A percentile compares a stretch with the other conserved stretches of the same genome.
phyloP scores from a whole-genome alignment of 2,329 filamentous ascomycete genomes.

The Gaeumannomyces sp. region DNA sequence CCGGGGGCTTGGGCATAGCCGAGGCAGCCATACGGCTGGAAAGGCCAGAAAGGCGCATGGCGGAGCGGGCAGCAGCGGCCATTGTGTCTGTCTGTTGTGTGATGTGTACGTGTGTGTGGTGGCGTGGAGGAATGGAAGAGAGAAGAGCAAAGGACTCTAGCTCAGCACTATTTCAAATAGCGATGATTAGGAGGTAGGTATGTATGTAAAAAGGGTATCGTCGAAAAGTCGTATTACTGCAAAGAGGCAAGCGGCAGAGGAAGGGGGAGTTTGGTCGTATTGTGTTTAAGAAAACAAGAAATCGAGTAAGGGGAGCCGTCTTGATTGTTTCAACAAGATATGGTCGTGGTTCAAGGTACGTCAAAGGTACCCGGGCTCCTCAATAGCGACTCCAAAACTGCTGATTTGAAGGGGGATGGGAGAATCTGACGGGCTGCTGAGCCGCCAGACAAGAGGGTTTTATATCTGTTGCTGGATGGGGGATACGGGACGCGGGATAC shows the following conservation, averaged over 20 bases:
- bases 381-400: constrained; percentile 30
- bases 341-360: constrained; percentile 18
- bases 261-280: background rate
- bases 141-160: constrained; percentile 3
- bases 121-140: constrained; percentile 4
- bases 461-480: constrained; percentile 3
- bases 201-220: background rate
- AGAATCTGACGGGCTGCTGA: constrained; percentile 12
- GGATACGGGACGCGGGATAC: background rate
- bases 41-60: constrained; percentile 18
- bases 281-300: constrained; percentile 7
- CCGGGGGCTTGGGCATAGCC: constrained; percentile 14
- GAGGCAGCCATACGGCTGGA: constrained; percentile 21
- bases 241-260: constrained; percentile 2
- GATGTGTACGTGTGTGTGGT: constrained; percentile 6
- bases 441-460: constrained; percentile 4
- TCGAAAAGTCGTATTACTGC: constrained; percentile 5
- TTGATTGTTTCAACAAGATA: constrained; percentile 1
- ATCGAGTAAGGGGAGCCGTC: background rate
- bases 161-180: background rate
- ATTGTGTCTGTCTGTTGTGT: constrained; percentile 16
- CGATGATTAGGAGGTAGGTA: background rate
- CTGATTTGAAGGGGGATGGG: constrained; percentile 12
- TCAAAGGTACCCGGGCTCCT: constrained; percentile 25
- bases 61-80: constrained; percentile 21